phyloP scores from a whole-genome alignment of 2,329 filamentous ascomycete species.

The Plenodomus biglobosus region DNA sequence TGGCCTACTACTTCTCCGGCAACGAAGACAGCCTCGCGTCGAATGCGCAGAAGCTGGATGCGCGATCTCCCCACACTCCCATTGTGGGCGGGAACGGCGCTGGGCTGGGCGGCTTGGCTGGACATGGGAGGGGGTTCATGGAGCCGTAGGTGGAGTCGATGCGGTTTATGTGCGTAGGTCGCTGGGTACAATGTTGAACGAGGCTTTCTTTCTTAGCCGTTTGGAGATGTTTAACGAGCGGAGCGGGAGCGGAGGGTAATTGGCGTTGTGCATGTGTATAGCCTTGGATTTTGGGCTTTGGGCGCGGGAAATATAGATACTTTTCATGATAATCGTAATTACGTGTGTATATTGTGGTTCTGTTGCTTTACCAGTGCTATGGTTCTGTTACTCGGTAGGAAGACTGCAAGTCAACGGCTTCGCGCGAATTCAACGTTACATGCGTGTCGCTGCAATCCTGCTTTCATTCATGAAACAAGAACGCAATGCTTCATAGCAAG shows the following conservation, averaged over 20 bases:
- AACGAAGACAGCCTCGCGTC: constrained; percentile 55
- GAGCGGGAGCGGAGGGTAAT: background rate
- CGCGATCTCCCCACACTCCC: constrained; percentile 8
- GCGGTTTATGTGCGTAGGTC: no score
- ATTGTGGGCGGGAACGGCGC: constrained; percentile 3
- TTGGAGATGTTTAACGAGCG: background rate
- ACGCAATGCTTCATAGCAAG: no score
- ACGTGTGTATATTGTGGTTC: no score
- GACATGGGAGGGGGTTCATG: constrained; percentile 22
- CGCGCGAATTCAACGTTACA: no score
- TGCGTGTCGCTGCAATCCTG: no score
- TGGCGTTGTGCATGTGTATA: background rate
- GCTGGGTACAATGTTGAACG: no score
- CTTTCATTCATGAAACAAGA: background rate
- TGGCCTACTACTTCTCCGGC: constrained; percentile 93
- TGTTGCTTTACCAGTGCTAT: no score
- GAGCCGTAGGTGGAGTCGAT: constrained; percentile 11
- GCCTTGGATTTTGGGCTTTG: background rate
- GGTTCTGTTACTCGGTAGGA: no score
- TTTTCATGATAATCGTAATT: background rate
- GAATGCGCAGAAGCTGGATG: constrained; percentile 7
- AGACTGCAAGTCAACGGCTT: no score
- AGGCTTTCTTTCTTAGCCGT: no score
- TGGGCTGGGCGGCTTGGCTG: constrained; percentile 6
- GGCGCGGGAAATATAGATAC: background rate